phyloP scores from a whole-genome alignment of 2,329 filamentous ascomycete species.

The Trichoderma oligosporum region DNA sequence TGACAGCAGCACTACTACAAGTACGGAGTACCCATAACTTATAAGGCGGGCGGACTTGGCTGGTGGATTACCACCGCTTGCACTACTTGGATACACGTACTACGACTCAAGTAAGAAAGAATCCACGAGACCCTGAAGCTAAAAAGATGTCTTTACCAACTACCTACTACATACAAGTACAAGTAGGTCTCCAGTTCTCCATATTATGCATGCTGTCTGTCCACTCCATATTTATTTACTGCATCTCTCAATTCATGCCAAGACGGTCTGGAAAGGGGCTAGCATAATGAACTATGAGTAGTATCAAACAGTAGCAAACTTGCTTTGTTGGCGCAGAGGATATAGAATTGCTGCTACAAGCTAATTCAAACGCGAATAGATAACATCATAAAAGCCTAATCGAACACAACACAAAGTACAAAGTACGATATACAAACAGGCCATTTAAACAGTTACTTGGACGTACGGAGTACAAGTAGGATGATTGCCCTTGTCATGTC shows the following conservation, averaged over 20 bases:
- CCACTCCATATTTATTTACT: background rate
- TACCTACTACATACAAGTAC: too few relatives aligned
- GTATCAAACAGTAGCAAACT: background rate
- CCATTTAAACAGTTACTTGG: too few relatives aligned
- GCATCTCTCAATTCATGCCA: background rate
- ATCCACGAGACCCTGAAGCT: conserved; percentile 10
- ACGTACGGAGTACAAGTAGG: too few relatives aligned
- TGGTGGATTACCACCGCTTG: background rate
- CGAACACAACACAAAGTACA: too few relatives aligned
- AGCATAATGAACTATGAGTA: background rate
- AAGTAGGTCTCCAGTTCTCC: background rate
- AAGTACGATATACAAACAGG: too few relatives aligned
- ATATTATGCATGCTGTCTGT: background rate
- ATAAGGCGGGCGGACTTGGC: conserved; percentile 1
- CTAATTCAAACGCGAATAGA: background rate
- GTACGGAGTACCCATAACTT: too few relatives aligned
- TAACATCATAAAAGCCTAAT: too few relatives aligned
- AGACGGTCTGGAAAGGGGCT: conserved; percentile 6
- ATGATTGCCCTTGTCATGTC: background rate
- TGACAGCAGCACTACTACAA: too few relatives aligned
- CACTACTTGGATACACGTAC: background rate
- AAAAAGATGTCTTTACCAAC: background rate
- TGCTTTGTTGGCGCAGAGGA: background rate
- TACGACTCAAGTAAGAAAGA: conserved; percentile 3
- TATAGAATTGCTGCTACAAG: too few relatives aligned